Evolutionary conservation across 2,329 filamentous ascomycete species (phyloP), one percentile per base, ranked within the genome.

Genomic region (Hymenoscyphus albidus): DNA sequence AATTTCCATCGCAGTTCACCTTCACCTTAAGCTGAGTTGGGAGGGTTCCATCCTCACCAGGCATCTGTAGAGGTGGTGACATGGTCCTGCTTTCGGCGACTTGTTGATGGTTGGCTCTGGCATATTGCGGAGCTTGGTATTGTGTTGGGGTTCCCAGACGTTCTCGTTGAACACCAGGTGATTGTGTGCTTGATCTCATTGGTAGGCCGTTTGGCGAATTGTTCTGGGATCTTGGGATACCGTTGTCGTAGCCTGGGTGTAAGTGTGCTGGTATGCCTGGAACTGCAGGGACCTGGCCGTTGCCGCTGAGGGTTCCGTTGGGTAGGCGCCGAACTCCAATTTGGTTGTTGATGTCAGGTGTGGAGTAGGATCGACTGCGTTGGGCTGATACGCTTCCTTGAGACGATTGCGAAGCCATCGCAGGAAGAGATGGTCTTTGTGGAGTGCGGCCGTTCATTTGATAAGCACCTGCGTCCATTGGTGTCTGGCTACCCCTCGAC

Each of bases 1-100:
- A 96, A 74, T 93, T 95, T 58, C 90, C 90, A 65, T 95, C 92
- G 74, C 92, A 96, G 74, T 94, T 94, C 64, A 99, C 93, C 76
- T 96, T 96, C 60, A 97, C 93, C 79, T 97, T 98, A 61, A 99
- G 84, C 74, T 98, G 95, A 7, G 91, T 88, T 57, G 83, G 85
- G 59, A 83, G 76, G 31, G 79, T 81, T 71, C 84, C 73, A 31
- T 93, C 74, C 71, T 80, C 70, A 48, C 63, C 65, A 18, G 73
- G 70, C 61, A 69, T 69, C 38, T 59, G 65, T 4, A 82, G 76
- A 2, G 79, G 77, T 7, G 83, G 81, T 5, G 83, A 83, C 35
- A 80, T 79, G 5, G 80, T 79, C 66, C 72, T 64, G 67, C 64
- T 70, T 65, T 74, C 73, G 63, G 69, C 68, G 66, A 65, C 78